Evolutionary conservation across 2,329 filamentous ascomycete genomes (phyloP), one percentile per base, ranked within the genome.

Genomic region (Coniella lustricola): DNA sequence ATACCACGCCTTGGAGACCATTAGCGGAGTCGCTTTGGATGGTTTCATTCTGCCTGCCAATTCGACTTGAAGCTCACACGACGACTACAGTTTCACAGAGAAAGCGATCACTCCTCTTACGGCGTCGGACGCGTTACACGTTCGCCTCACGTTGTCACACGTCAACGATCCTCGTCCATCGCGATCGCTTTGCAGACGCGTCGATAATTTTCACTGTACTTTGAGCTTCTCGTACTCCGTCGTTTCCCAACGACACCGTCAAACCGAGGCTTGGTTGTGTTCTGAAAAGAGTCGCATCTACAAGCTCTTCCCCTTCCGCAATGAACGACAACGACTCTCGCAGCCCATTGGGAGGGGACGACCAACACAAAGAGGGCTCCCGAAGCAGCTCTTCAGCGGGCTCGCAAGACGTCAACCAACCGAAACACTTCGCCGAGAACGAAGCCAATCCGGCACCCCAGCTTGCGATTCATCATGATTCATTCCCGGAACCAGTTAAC

Each of bases 371-470:
- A 37, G 33, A 38, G 14, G 17, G 17, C 21, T 3, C 14, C 25
- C 25, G 10, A 29, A 10, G 25, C 25, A 29, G 10, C 25, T 29
- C 25, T 10, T 10, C 25, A 29, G 5, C 25, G 25, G 25, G 25
- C 25, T 29, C 25, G 21, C 17, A 17, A 22, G 22, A 42, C 16
- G 8, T 16, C 40, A 31, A 41, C 7, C 36, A 17, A 13, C 50
- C 51, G 3, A 29, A 10, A 29, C 39, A 47, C 32, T 53, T 50
- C 12, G 48, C 41, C 8, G 51, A 53, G 48, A 46, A 34, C 4
- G 42, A 33, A 17, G 36, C 31, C 13, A 53, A 53, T 16, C 51
- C 51, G 21, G 18, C 45, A 14, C 51, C 51, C 1, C 25, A 53
- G 33, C 13, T 53, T 4, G 48, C 18, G 16, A 29, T 48, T 3